phyloP scores from a whole-genome alignment of 2,329 filamentous ascomycete genomes.

The Arthroderma sp. region DNA sequence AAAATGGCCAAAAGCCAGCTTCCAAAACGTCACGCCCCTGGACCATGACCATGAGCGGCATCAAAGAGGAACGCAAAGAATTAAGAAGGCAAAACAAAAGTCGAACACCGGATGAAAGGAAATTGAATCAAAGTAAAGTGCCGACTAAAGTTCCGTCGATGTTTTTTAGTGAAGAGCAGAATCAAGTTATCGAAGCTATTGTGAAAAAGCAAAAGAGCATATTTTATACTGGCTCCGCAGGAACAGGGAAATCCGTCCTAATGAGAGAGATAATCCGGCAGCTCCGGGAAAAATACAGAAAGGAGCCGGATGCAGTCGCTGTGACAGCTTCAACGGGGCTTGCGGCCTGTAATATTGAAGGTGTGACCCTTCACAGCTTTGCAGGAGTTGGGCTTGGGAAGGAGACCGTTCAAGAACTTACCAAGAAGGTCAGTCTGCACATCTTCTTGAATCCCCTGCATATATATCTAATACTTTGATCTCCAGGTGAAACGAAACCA shows the following conservation, averaged over 20 bases:
- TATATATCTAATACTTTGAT: neutral
- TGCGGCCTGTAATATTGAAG: constrained; percentile 91
- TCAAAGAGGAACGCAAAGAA: constrained; percentile 67
- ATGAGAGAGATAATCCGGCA: constrained; percentile 82
- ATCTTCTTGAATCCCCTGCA: constrained; percentile 10
- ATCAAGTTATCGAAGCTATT: constrained; percentile 69
- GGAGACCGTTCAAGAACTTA: constrained; percentile 62
- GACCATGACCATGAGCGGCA: constrained; percentile 60
- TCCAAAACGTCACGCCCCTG: constrained; percentile 42
- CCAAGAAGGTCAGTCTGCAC: constrained; percentile 52
- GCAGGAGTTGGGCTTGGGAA: constrained; percentile 91
- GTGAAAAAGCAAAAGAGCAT: constrained; percentile 71
- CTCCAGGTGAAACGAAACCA: constrained; percentile 60
- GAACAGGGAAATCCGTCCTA: constrained; percentile 90
- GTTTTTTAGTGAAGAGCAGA: constrained; percentile 74
- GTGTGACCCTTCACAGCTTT: constrained; percentile 92
- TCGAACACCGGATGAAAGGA: constrained; percentile 22
- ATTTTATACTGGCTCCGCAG: constrained; percentile 94
- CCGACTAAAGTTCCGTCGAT: constrained; percentile 40
- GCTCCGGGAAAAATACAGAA: constrained; percentile 60
- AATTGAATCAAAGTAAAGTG: constrained; percentile 17
- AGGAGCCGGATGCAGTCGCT: constrained; percentile 72
- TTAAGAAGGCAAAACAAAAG: constrained; percentile 48
- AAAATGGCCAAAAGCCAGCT: constrained; percentile 26
- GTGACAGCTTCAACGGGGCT: constrained; percentile 93